Evolutionary conservation across 139 green algal genomes (phyloP).

Genomic region (Gonium pectorale): DNA sequence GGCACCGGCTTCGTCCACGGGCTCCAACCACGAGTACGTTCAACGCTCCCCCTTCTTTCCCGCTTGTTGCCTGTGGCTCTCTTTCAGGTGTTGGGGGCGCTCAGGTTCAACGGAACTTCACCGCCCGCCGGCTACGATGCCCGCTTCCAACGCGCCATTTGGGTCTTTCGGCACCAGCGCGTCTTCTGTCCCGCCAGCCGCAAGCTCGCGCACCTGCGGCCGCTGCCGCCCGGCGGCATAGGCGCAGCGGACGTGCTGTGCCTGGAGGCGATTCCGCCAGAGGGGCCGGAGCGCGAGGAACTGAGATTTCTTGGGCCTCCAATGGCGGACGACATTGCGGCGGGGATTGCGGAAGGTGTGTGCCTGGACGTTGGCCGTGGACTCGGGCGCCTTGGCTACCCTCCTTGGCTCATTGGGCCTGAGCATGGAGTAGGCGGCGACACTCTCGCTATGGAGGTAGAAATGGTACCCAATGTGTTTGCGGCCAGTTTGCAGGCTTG

Average conservation of each 20-base stretch:
- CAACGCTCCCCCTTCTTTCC: too few species aligned
- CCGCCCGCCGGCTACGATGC: conserved; percentile 87
- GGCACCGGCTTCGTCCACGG: too few species aligned
- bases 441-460: too few species aligned
- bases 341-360: conserved; percentile 76
- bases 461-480: too few species aligned
- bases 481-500: too few species aligned
- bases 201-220: conserved; percentile 77
- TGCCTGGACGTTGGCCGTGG: too few species aligned
- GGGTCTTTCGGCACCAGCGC: conserved; percentile 93
- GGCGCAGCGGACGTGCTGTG: conserved; percentile 69
- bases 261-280: conserved; percentile 59
- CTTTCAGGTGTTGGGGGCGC: too few species aligned
- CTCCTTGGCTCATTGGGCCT: too few species aligned
- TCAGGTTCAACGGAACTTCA: conserved; percentile 80
- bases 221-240: conserved; percentile 69
- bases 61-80: too few species aligned
- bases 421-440: too few species aligned
- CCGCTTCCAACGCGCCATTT: conserved; percentile 88
- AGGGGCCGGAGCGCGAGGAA: conserved; percentile 34
- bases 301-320: conserved; percentile 85
- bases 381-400: too few species aligned
- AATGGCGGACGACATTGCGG: conserved; percentile 67
- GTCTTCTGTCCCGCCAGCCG: conserved; percentile 77
- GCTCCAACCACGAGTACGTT: too few species aligned